Evolutionary conservation across 169 alveolate species (phyloP).

Genomic region (Plasmodium ovale): DNA sequence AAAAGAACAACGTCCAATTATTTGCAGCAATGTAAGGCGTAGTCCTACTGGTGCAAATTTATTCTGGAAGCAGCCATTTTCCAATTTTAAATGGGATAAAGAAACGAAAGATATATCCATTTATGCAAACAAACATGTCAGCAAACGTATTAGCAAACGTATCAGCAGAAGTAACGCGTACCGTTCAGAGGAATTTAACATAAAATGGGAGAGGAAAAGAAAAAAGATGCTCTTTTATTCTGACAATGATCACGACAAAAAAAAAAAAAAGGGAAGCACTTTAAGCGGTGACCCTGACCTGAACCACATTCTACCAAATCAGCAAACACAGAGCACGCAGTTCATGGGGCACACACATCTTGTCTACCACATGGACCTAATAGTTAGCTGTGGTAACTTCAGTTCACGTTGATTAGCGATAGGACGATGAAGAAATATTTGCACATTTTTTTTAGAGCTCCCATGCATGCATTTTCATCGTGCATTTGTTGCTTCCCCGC

Average conservation of each 20-base stretch:
- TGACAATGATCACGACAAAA: slow-evolving; percentile 49
- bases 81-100: neutral
- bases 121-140: slow-evolving; percentile 6
- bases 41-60: neutral
- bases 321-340: no score
- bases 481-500: no score
- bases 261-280: slow-evolving; percentile 20
- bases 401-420: no score
- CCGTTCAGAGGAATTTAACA: slow-evolving; percentile 28
- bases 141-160: neutral
- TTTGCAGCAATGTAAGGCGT: neutral
- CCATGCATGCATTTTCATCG: no score
- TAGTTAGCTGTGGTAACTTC: no score
- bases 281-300: no score
- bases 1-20: neutral
- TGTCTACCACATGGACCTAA: no score
- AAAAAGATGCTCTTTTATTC: slow-evolving; percentile 55
- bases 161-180: neutral
- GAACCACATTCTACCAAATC: no score
- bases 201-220: slow-evolving; percentile 31
- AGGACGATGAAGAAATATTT: no score
- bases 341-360: no score
- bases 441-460: no score
- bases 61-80: neutral
- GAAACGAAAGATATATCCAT: neutral